Base-by-base conservation (phyloP, 768 basidiomycete genomes). In the Panus rudis region DNA sequence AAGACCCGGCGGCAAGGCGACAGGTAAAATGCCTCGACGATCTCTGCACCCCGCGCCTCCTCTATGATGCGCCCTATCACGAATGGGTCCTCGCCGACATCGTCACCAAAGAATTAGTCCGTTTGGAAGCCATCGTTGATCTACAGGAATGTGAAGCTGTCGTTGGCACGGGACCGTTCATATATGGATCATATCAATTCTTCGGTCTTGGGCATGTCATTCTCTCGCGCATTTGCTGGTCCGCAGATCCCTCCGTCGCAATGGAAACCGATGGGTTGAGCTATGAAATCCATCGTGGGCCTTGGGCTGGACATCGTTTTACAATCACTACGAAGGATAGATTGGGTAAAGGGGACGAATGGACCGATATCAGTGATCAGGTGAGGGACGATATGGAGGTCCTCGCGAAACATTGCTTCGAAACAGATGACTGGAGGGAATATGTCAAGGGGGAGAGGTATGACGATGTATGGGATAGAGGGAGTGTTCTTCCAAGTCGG, bases 301-400 rank as follows among this genome's bases (percentile, higher is more conserved):
- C 32, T 6, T 47, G 46, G 46, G 46, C 46, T 30, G 46, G 46
- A 5, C 39, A 47, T 31, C 11, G 33, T 4, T 42, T 47, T 37
- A 35, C 37, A 30, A 30, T 47, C 25, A 28, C 26, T 12, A 5
- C 34, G 4, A 20, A 20, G 4, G 46, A 42, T 27, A 14, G 22
- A 16, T 7, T 43, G 30, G 16, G 31, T 11, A 21, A 20, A 11
- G 27, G 24, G 3, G 16, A n/a, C 17, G 33, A 11, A 14, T 47
- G 46, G 46, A 37, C 28, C 14, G 41, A 47, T 24, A 24, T 47
- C 3, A 42, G 28, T 10, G 46, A 41, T 2, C 35, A 42, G 10
- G 41, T 35, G 7, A 17, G 10, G 16, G 16, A 35, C 10, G 33
- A 35, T 14, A 35, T 35, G 33, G 6, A 35, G 16, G 33, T 6